Evolutionary conservation across 2,329 filamentous ascomycete species (phyloP).

Genomic region (Ceratocystis huliohia): DNA sequence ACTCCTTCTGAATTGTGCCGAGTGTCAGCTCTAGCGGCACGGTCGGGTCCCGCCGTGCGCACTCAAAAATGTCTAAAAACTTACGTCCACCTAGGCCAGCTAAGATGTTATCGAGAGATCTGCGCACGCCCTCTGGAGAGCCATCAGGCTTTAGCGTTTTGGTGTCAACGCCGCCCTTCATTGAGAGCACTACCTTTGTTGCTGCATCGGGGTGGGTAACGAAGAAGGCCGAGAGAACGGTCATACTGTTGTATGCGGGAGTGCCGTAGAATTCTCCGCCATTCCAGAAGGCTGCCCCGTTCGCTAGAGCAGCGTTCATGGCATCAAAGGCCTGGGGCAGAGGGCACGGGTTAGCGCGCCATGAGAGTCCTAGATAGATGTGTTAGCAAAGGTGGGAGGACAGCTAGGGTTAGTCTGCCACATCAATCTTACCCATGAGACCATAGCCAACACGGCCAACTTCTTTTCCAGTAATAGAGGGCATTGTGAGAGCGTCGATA

Average conservation of each 20-base stretch:
- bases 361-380: constrained; percentile 31
- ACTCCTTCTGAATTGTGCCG: constrained; percentile 34
- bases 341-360: constrained; percentile 31
- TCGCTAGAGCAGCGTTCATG: constrained; percentile 40
- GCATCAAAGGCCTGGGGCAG: constrained; percentile 41
- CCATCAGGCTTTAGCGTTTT: constrained; percentile 34
- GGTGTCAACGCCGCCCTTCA: constrained; percentile 44
- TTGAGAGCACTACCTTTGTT: constrained; percentile 45
- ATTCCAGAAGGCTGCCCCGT: constrained; percentile 44
- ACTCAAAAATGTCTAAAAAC: constrained; percentile 49
- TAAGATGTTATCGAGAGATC: constrained; percentile 46
- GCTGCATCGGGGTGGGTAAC: constrained; percentile 51
- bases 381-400: constrained; percentile 4
- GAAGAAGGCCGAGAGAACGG: constrained; percentile 50
- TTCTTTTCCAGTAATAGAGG: constrained; percentile 32
- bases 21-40: constrained; percentile 35
- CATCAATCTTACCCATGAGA: constrained; percentile 37
- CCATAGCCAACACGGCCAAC: constrained; percentile 42
- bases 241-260: constrained; percentile 44
- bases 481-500: constrained; percentile 22
- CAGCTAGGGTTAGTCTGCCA: background rate
- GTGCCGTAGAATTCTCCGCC: constrained; percentile 53
- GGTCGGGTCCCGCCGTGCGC: constrained; percentile 42
- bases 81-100: constrained; percentile 40
- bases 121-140: constrained; percentile 41